phyloP scores from a whole-genome alignment of 306 rosid species.

The Trifolium subterraneum region DNA sequence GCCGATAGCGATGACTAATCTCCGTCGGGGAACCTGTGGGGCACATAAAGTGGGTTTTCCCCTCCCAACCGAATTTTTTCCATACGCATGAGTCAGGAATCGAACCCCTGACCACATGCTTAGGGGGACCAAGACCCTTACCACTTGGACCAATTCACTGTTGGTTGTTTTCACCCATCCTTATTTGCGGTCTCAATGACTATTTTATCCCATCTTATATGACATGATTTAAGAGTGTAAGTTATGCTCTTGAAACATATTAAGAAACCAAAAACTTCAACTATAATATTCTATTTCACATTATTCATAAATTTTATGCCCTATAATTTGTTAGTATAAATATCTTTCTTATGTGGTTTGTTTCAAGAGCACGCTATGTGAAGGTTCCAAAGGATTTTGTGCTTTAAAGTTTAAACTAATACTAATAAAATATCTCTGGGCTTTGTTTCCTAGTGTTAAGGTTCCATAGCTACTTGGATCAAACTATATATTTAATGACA shows the following conservation, averaged over 20 bases:
- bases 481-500: not conserved
- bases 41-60: too few relatives aligned
- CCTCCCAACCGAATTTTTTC: too few relatives aligned
- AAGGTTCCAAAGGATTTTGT: not conserved
- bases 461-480: slow-evolving; percentile 13
- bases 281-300: not conserved
- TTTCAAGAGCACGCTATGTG: not conserved
- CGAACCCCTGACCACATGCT: too few relatives aligned
- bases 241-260: slow-evolving; percentile 18
- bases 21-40: too few relatives aligned
- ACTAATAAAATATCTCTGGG: not conserved
- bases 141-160: too few relatives aligned
- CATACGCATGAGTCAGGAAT: too few relatives aligned
- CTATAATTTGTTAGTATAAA: not conserved
- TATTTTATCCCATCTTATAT: slow-evolving; percentile 7
- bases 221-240: slow-evolving; percentile 2
- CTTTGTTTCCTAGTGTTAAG: slow-evolving; percentile 9
- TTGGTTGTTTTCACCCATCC: not conserved
- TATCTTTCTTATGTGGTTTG: not conserved
- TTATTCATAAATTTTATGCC: not conserved
- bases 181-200: slow-evolving; percentile 7
- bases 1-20: too few relatives aligned
- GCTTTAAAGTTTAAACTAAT: not conserved
- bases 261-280: slow-evolving; percentile 16
- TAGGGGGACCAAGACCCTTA: too few relatives aligned